phyloP scores from a whole-genome alignment of 495 filamentous ascomycete genomes.

The Penicillium coffeae region DNA sequence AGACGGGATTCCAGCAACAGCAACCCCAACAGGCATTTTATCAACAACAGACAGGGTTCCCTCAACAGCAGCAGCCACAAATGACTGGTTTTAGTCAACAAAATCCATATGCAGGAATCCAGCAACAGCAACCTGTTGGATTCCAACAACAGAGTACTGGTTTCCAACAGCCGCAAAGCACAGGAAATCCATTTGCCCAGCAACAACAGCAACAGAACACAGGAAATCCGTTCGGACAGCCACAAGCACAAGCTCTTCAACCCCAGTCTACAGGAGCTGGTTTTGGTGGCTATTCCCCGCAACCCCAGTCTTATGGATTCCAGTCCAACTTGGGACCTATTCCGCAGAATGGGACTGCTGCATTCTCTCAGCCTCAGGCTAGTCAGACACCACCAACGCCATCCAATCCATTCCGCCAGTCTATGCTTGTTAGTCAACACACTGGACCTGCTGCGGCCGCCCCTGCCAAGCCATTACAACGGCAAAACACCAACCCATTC shows the following conservation, averaged over 20 bases:
- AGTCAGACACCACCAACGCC: slow-evolving; percentile 51
- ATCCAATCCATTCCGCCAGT: slow-evolving; percentile 87
- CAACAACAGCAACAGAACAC: slow-evolving; percentile 25
- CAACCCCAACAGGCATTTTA: slow-evolving; percentile 22
- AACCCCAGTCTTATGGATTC: slow-evolving; percentile 52
- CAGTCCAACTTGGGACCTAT: slow-evolving; percentile 52
- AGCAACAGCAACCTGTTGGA: slow-evolving; percentile 38
- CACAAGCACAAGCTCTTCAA: slow-evolving; percentile 46
- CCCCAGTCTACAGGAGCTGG: slow-evolving; percentile 69
- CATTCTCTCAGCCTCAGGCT: slow-evolving; percentile 46
- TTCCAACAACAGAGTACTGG: not conserved
- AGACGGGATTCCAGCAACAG: slow-evolving; percentile 45
- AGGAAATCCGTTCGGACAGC: slow-evolving; percentile 3
- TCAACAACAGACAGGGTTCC: slow-evolving; percentile 45
- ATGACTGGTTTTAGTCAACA: slow-evolving; percentile 18
- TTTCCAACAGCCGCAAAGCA: not conserved
- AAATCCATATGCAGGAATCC: slow-evolving; percentile 41
- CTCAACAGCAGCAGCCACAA: slow-evolving; percentile 41
- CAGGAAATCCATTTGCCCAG: slow-evolving; percentile 51
- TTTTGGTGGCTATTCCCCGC: slow-evolving; percentile 81
- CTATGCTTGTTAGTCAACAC: slow-evolving; percentile 62
- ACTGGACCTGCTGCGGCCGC: slow-evolving; percentile 40
- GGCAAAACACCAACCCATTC: slow-evolving; percentile 85
- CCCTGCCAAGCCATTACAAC: slow-evolving; percentile 35
- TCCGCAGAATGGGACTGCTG: slow-evolving; percentile 60